These are phyloP conservation scores for Sclerotinia minor DNA, from an alignment of 2,329 filamentous ascomycete genomes.

Conservation along the genomic window DNA sequence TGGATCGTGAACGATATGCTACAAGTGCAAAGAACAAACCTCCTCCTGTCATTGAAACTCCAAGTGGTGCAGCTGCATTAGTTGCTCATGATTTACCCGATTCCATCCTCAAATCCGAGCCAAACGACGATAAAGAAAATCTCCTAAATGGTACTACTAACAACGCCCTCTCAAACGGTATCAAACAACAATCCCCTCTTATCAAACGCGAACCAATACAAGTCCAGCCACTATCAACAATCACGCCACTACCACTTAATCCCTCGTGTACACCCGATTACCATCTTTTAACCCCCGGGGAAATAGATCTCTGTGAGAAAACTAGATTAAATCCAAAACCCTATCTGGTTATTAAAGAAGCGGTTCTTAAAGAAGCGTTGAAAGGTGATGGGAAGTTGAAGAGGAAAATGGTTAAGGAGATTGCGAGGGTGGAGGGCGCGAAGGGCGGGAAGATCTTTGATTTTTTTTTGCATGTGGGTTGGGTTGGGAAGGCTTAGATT, in stretches of 20 bases:
- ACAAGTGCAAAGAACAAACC: constrained; percentile 67
- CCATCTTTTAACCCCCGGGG: constrained; percentile 81
- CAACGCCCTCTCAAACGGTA: constrained; percentile 52
- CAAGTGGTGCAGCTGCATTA: constrained; percentile 72
- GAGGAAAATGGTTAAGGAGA: constrained; percentile 89
- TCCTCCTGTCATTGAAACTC: constrained; percentile 63
- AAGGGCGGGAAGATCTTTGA: constrained; percentile 89
- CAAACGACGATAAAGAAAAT: constrained; percentile 45
- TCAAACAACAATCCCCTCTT: constrained; percentile 44
- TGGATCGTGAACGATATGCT: constrained; percentile 78
- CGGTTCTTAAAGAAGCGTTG: constrained; percentile 84
- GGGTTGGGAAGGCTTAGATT: constrained; percentile 72
- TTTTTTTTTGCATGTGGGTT: constrained; percentile 90
- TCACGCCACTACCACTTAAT: constrained; percentile 47
- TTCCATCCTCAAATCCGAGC: constrained; percentile 42
- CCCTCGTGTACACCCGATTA: constrained; percentile 70
- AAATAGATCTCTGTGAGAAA: constrained; percentile 81
- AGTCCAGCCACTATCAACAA: constrained; percentile 50
- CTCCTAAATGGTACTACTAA: constrained; percentile 33
- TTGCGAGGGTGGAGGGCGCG: constrained; percentile 78
- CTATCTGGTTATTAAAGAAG: constrained; percentile 92
- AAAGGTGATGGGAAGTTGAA: constrained; percentile 86
- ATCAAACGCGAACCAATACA: constrained; percentile 51
- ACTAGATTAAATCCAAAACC: constrained; percentile 89
- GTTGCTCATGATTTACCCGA: constrained; percentile 74